Conservation (phyloP, 1,284 basidiomycete genomes). For the Coniophora puteana region DNA sequence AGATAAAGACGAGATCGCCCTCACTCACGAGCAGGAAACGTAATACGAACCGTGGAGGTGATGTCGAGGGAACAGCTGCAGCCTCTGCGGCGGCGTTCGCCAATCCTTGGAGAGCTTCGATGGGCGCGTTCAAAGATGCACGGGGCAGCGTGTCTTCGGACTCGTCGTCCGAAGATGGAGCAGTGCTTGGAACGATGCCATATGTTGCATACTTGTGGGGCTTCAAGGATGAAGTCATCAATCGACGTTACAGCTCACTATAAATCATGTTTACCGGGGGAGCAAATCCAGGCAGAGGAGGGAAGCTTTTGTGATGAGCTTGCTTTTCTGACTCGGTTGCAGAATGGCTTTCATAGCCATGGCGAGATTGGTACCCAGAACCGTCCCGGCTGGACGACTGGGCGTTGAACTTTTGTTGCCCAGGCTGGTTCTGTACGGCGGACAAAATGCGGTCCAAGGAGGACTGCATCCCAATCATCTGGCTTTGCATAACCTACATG, state of each 20-base stretch:
- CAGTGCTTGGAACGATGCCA: conserved; percentile 78
- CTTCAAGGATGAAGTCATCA: conserved; percentile 36
- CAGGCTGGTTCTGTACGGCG: conserved; percentile 50
- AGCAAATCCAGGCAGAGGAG: conserved; percentile 85
- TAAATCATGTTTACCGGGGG: conserved; percentile 62
- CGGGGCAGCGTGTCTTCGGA: conserved; percentile 83
- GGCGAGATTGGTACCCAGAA: conserved; percentile 24
- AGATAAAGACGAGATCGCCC: no score
- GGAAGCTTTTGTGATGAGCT: conserved; percentile 44
- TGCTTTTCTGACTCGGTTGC: conserved; percentile 6
- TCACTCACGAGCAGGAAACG: neutral
- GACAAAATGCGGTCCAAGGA: conserved; percentile 76
- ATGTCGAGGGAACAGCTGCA: conserved; percentile 62
- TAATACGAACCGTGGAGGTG: conserved; percentile 30
- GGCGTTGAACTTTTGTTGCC: conserved; percentile 29
- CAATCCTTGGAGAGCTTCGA: conserved; percentile 88
- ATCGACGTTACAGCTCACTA: neutral
- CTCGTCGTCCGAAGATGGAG: conserved; percentile 84
- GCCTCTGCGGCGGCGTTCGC: conserved; percentile 93
- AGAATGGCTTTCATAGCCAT: conserved; percentile 29
- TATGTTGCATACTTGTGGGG: conserved; percentile 89
- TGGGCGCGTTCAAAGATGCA: conserved; percentile 82
- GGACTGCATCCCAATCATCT: conserved; percentile 88
- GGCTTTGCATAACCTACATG: conserved; percentile 74
- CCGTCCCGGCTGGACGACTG: conserved; percentile 24